Conservation (phyloP, 1,139 yeast genomes). For the Candida glucosophila region DNA sequence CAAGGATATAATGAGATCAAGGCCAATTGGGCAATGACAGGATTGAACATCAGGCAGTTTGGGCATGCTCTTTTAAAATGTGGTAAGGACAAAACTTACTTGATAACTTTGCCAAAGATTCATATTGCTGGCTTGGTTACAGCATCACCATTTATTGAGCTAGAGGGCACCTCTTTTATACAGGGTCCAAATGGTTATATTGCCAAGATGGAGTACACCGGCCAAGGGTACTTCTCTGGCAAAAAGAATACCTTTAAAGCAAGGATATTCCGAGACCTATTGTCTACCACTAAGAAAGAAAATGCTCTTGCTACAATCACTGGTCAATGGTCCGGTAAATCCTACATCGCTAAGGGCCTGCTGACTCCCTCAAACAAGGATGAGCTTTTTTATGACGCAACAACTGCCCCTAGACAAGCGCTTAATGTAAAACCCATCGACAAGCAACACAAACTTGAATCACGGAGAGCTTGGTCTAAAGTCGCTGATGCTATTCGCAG, state of each 20-base stretch:
- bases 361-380: slow-evolving; percentile 22
- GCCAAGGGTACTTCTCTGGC: slow-evolving; percentile 94
- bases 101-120: slow-evolving; percentile 88
- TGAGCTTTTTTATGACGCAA: slow-evolving; percentile 65
- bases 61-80: slow-evolving; percentile 80
- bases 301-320: slow-evolving; percentile 66
- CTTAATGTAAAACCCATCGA: slow-evolving; percentile 69
- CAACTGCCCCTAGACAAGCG: slow-evolving; percentile 38
- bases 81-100: slow-evolving; percentile 52
- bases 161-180: slow-evolving; percentile 78
- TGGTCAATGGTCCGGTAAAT: slow-evolving; percentile 90
- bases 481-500: slow-evolving; percentile 81
- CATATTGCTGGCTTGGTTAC: slow-evolving; percentile 89
- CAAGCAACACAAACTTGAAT: slow-evolving; percentile 67
- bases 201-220: slow-evolving; percentile 72
- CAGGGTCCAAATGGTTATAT: slow-evolving; percentile 74
- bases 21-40: slow-evolving; percentile 73
- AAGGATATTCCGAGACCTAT: slow-evolving; percentile 51
- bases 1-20: slow-evolving; percentile 88
- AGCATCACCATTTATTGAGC: slow-evolving; percentile 84
- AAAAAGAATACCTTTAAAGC: slow-evolving; percentile 91
- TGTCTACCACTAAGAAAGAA: slow-evolving; percentile 42
- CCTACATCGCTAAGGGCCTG: slow-evolving; percentile 41
- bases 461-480: slow-evolving; percentile 76
- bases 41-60: slow-evolving; percentile 77